These are phyloP conservation scores for Nicotiana undulata DNA, from an alignment of 257 asterid species.

Conservation along the genomic window DNA sequence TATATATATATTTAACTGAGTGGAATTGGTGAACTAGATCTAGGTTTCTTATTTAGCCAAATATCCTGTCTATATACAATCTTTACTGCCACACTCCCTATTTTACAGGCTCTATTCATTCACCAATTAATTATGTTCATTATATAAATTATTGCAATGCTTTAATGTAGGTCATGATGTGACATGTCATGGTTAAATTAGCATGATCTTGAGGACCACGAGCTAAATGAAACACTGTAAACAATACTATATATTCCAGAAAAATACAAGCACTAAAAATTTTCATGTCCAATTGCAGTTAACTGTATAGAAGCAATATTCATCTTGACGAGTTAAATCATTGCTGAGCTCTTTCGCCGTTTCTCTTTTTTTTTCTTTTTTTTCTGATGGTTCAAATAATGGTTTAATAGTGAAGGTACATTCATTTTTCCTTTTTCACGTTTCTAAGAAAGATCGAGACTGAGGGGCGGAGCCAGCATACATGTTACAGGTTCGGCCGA, in stretches of 20 bases:
- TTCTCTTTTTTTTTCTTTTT: no score
- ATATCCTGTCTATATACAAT: slow-evolving; percentile 14
- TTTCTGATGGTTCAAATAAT: no score
- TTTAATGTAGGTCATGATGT: slow-evolving; percentile 6
- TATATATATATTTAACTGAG: no score
- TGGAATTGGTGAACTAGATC: not conserved
- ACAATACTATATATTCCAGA: not conserved
- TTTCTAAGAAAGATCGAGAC: no score
- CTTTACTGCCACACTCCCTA: not conserved
- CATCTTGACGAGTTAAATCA: no score
- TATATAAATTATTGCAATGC: not conserved
- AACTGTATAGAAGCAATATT: no score
- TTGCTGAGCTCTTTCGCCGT: no score
- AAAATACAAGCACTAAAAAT: not conserved
- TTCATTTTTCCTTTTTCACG: no score
- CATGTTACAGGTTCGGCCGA: no score
- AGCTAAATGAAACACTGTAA: not conserved
- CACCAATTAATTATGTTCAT: not conserved
- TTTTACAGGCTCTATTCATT: slow-evolving; percentile 12
- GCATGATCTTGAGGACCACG: not conserved
- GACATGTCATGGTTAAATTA: not conserved
- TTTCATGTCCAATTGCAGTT: no score
- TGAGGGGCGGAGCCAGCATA: no score
- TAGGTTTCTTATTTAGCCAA: not conserved
- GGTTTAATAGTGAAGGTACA: no score